Evolutionary conservation across 805 yeast genomes (phyloP).

Genomic region (Lachancea fermentati): DNA sequence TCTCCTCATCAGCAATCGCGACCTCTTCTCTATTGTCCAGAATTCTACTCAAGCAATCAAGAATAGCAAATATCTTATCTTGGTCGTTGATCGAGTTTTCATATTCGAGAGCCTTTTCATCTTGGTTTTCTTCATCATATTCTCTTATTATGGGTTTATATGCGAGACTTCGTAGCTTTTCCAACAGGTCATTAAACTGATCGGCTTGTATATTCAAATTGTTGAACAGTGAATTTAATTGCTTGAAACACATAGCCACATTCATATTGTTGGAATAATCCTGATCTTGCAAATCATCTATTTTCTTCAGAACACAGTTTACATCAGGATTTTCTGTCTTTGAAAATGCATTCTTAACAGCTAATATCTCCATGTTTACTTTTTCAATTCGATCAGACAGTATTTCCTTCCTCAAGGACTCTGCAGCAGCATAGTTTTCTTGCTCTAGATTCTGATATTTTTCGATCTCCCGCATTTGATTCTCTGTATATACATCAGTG

Average conservation of each 20-base stretch:
- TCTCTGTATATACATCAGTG: conserved; percentile 19
- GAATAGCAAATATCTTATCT: conserved; percentile 55
- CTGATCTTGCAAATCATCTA: conserved; percentile 11
- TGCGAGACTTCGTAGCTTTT: conserved; percentile 15
- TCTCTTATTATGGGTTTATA: conserved; percentile 27
- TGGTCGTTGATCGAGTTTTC: conserved; percentile 68
- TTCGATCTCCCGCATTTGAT: conserved; percentile 26
- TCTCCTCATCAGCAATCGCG: conserved; percentile 23
- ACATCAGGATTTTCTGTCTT: neutral
- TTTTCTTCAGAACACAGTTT: neutral
- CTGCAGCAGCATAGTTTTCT: conserved; percentile 55
- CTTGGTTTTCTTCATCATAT: conserved; percentile 26
- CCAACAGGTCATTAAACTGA: conserved; percentile 20
- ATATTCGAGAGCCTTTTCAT: conserved; percentile 70
- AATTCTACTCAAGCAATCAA: conserved; percentile 47
- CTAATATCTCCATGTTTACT: conserved; percentile 21
- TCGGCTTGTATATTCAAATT: conserved; percentile 23
- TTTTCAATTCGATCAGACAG: conserved; percentile 36
- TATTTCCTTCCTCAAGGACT: conserved; percentile 47
- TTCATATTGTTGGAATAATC: conserved; percentile 21
- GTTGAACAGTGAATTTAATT: conserved; percentile 12
- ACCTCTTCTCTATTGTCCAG: conserved; percentile 39
- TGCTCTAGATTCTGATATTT: conserved; percentile 44
- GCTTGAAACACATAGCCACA: conserved; percentile 19
- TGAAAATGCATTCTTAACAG: conserved; percentile 14